A percentile compares a stretch with the other conserved stretches of the same genome.
Conservation (phyloP, 345 rosid species). For the Balakata baccata region DNA sequence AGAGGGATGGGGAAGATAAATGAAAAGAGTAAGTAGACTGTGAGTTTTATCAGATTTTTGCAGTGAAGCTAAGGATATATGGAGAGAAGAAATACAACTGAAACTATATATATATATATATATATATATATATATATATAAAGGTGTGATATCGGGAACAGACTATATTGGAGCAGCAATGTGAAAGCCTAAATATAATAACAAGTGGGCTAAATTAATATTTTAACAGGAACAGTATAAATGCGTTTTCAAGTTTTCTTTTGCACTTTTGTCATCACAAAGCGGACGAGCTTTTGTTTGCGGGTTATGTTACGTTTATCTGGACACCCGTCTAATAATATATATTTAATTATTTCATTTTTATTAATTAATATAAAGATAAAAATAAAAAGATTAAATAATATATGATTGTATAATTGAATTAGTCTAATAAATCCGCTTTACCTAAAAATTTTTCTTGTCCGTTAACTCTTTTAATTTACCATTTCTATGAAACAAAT, state of each 20-base stretch:
- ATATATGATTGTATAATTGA: too few species aligned
- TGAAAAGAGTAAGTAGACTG: constrained; percentile 29
- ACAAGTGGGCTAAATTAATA: constrained; percentile 20
- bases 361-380: too few species aligned
- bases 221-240: background rate
- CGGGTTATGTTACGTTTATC: too few species aligned
- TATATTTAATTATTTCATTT: too few species aligned
- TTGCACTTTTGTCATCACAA: constrained; percentile 14
- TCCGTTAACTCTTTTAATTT: too few species aligned
- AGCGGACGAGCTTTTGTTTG: constrained; percentile 26
- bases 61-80: constrained; percentile 26
- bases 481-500: background rate
- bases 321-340: too few species aligned
- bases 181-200: constrained; percentile 14
- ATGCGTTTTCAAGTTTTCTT: constrained; percentile 6
- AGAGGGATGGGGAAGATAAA: constrained; percentile 44
- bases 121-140: background rate
- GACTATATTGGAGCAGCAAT: constrained; percentile 16
- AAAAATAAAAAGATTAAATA: too few species aligned
- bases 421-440: too few species aligned
- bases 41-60: constrained; percentile 44
- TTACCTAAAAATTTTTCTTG: too few species aligned
- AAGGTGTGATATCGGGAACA: constrained; percentile 38
- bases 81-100: constrained; percentile 14
- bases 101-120: background rate